Evolutionary conservation across 2,329 filamentous ascomycete genomes (phyloP).

Genomic region (Aspergillus quadrilineatus): DNA sequence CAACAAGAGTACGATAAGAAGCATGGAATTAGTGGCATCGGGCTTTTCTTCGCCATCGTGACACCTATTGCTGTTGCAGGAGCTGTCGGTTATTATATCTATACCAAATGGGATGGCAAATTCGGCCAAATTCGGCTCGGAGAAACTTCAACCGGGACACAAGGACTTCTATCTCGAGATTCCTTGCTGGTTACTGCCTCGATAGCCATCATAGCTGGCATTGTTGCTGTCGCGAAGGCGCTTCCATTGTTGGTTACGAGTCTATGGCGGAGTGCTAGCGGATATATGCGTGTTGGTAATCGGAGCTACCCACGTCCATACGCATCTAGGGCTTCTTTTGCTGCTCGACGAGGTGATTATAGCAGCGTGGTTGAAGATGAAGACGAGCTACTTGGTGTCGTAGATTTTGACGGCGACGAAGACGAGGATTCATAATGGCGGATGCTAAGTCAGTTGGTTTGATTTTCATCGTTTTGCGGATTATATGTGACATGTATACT

Average conservation of each 20-base stretch:
- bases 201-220: slow-evolving; percentile 74
- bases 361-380: slow-evolving; percentile 87
- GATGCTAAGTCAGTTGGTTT: background rate
- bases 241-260: slow-evolving; percentile 71
- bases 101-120: slow-evolving; percentile 79
- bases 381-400: slow-evolving; percentile 79
- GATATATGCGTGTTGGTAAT: slow-evolving; percentile 50
- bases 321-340: slow-evolving; percentile 85
- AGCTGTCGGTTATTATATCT: slow-evolving; percentile 79
- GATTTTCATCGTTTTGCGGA: background rate
- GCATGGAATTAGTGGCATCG: slow-evolving; percentile 67
- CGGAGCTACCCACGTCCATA: slow-evolving; percentile 66
- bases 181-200: slow-evolving; percentile 79
- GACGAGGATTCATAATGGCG: slow-evolving; percentile 55
- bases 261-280: slow-evolving; percentile 66
- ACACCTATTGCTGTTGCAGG: slow-evolving; percentile 71
- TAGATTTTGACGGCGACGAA: slow-evolving; percentile 90
- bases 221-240: slow-evolving; percentile 70
- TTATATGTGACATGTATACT: slow-evolving; percentile 5
- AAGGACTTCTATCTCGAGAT: slow-evolving; percentile 63
- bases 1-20: slow-evolving; percentile 79
- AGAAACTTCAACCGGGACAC: slow-evolving; percentile 50
- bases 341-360: slow-evolving; percentile 83
- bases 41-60: slow-evolving; percentile 80
- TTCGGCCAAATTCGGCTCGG: slow-evolving; percentile 91